Evolutionary conservation across 2,329 filamentous ascomycete species (phyloP).

Genomic region (Alternaria rosae): DNA sequence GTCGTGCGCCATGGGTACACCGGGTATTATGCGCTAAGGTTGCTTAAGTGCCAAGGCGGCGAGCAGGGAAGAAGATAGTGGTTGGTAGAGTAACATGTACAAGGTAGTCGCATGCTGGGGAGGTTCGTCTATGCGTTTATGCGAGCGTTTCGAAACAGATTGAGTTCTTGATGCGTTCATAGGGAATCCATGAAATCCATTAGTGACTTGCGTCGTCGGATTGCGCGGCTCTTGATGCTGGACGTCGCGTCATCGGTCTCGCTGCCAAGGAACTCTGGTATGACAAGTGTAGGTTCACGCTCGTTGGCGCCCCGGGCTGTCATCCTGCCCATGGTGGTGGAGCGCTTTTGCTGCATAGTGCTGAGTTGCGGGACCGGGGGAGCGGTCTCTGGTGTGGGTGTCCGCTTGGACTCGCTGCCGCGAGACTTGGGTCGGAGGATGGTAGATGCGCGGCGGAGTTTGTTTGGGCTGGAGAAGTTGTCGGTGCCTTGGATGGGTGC

Average conservation of each 20-base stretch:
- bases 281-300: conserved; percentile 42
- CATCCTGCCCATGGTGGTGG: conserved; percentile 30
- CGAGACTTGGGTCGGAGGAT: conserved; percentile 38
- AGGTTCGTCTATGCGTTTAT: conserved; percentile 19
- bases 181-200: conserved; percentile 45
- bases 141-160: conserved; percentile 29
- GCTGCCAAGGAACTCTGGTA: conserved; percentile 43
- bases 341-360: conserved; percentile 25
- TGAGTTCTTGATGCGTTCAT: conserved; percentile 10
- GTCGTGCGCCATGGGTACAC: conserved; percentile 16
- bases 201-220: conserved; percentile 48
- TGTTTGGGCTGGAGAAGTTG: conserved; percentile 30
- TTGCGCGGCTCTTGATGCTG: conserved; percentile 34
- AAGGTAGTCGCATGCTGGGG: conserved; percentile 3
- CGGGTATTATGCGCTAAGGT: conserved; percentile 19
- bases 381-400: conserved; percentile 32
- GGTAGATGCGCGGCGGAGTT: conserved; percentile 42
- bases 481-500: conserved; percentile 36
- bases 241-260: conserved; percentile 22
- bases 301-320: conserved; percentile 47
- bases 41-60: background rate
- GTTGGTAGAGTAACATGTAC: conserved; percentile 2
- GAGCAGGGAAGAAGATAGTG: background rate
- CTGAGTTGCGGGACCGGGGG: conserved; percentile 30
- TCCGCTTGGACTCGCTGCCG: conserved; percentile 20